A percentile compares a stretch with the other conserved stretches of the same genome.
Conservation (phyloP, 345 rosid genomes). For the Alliaria petiolata region DNA sequence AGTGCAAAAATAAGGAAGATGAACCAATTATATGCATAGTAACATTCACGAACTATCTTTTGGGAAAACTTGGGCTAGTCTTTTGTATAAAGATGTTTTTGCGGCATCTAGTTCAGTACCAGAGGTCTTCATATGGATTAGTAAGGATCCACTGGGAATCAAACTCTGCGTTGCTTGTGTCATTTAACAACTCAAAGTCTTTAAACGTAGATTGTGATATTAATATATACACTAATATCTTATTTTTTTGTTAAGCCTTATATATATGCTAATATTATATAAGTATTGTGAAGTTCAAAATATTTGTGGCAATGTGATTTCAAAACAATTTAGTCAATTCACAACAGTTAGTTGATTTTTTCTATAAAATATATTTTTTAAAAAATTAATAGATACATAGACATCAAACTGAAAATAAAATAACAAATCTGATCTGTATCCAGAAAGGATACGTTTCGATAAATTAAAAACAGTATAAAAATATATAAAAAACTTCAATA, state of each 20-base stretch:
- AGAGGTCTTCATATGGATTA: no score
- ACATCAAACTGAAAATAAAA: background rate
- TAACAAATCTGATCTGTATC: background rate
- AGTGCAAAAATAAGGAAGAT: background rate
- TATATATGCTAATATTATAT: background rate
- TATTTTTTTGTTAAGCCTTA: background rate
- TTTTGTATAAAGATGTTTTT: background rate
- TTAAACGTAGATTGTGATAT: background rate
- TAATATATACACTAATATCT: background rate
- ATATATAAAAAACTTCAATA: background rate
- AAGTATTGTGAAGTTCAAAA: background rate
- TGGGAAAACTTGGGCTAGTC: background rate
- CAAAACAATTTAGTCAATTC: background rate
- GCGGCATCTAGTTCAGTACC: no score
- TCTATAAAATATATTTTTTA: background rate
- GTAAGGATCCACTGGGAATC: no score
- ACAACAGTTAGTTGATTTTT: background rate
- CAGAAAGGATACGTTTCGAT: background rate
- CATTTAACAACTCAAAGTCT: background rate
- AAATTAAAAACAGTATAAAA: background rate
- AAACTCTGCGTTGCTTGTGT: no score
- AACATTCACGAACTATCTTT: background rate
- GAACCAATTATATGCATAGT: background rate
- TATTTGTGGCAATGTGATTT: background rate
- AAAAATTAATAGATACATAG: background rate